Evolutionary conservation across 129 eudicot genomes (phyloP).

Genomic region (Apium graveolens): DNA sequence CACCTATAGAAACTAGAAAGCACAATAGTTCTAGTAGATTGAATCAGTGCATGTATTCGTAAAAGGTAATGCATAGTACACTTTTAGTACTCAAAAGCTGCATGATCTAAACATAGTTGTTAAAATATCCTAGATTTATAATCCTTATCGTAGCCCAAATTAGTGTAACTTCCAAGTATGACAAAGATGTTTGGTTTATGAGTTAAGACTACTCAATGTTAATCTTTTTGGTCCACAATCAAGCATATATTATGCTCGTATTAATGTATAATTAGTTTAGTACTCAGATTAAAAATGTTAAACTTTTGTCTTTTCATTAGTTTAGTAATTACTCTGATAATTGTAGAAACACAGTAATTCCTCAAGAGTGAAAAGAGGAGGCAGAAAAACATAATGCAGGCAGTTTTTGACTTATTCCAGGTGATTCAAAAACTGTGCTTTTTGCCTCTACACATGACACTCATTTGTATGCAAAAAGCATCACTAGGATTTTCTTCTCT

Average conservation of each 20-base stretch:
- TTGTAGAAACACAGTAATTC: not conserved
- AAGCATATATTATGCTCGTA: not conserved
- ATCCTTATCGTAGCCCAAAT: not conserved
- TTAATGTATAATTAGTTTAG: not conserved
- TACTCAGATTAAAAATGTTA: not conserved
- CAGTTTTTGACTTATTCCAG: not conserved
- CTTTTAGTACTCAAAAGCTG: not conserved
- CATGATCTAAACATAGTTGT: constrained; percentile 1
- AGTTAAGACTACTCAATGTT: constrained; percentile 38
- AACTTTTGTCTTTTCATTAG: not conserved
- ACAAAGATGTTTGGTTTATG: constrained; percentile 53
- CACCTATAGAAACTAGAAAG: too few species aligned
- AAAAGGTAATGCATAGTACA: not conserved
- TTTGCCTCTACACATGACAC: not conserved
- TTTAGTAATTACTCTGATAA: not conserved
- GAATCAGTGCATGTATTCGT: not conserved
- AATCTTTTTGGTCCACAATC: constrained; percentile 10
- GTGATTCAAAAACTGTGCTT: not conserved
- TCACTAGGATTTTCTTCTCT: not conserved
- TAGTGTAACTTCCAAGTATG: constrained; percentile 43
- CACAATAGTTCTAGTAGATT: not conserved
- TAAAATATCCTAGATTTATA: constrained; percentile 19
- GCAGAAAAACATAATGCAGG: not conserved
- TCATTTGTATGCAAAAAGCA: not conserved
- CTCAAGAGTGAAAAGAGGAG: not conserved